Conservation (phyloP, 441 rosid genomes). For the Populus hybrid region DNA sequence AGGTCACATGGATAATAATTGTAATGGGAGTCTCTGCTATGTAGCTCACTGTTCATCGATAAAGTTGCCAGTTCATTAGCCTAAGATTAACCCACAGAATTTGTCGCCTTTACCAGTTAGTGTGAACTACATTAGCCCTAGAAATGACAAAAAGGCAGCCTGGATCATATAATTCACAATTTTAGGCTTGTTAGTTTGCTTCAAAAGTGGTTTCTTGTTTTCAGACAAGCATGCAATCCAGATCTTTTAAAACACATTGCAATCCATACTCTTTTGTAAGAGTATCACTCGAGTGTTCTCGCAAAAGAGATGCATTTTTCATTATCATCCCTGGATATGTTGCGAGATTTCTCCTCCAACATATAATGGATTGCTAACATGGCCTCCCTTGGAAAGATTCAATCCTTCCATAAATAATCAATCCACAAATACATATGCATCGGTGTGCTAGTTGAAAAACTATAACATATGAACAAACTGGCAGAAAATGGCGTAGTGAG, state of each 20-base stretch:
- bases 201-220: constrained; percentile 2
- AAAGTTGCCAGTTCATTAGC: neutral
- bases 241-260: neutral
- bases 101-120: neutral
- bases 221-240: neutral
- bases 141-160: neutral
- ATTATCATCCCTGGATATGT: neutral
- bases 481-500: neutral
- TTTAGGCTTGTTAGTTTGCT: neutral
- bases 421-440: neutral
- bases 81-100: neutral
- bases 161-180: neutral
- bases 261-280: no score
- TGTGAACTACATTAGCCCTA: neutral
- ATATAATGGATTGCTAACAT: neutral
- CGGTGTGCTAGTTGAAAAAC: neutral
- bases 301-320: neutral
- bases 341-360: neutral
- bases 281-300: neutral
- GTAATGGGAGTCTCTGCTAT: neutral
- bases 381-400: neutral
- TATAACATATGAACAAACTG: neutral
- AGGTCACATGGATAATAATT: constrained; percentile 11
- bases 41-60: neutral
- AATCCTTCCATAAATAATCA: neutral